Percentiles rank a stretch among this genome's conserved stretches.
Conservation (phyloP, 176 grass and related monocot species). For the Oryza punctata region DNA sequence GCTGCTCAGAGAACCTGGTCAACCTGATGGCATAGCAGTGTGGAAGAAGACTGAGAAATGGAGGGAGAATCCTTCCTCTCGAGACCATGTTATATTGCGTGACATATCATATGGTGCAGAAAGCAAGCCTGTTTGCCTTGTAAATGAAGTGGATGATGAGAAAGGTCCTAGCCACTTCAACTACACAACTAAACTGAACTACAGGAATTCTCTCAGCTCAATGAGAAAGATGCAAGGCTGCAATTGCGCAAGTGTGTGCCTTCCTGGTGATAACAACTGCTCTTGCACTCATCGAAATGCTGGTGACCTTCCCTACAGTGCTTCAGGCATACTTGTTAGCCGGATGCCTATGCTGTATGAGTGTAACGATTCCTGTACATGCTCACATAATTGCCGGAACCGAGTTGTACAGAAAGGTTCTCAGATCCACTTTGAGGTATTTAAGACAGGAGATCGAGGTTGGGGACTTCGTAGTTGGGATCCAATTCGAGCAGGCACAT, state of each 20-base stretch:
- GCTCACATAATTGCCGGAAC: conserved; percentile 68
- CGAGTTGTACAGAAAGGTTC: conserved; percentile 69
- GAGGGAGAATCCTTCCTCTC: conserved; percentile 68
- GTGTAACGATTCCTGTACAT: conserved; percentile 61
- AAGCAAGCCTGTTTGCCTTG: conserved; percentile 76
- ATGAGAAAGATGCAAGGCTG: conserved; percentile 58
- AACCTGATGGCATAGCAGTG: conserved; percentile 70
- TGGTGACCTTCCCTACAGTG: conserved; percentile 70
- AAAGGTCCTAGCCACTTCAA: conserved; percentile 64
- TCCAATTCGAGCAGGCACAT: conserved; percentile 78
- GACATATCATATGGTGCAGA: conserved; percentile 77
- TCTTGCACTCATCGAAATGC: conserved; percentile 66
- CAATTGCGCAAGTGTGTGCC: conserved; percentile 60
- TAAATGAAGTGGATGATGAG: conserved; percentile 82
- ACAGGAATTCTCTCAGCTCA: conserved; percentile 48
- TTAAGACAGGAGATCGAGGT: conserved; percentile 65
- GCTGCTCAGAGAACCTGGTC: conserved; percentile 67
- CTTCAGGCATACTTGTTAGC: conserved; percentile 68
- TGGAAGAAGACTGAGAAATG: conserved; percentile 89
- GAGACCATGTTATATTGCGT: conserved; percentile 50
- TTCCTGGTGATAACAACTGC: conserved; percentile 72
- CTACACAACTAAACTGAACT: conserved; percentile 57
- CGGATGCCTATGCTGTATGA: conserved; percentile 71
- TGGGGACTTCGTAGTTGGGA: conserved; percentile 90
- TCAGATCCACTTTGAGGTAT: conserved; percentile 80